Evolutionary conservation across 2,329 filamentous ascomycete genomes (phyloP).

Genomic region (Immersiporthe knoxdaviesiana): DNA sequence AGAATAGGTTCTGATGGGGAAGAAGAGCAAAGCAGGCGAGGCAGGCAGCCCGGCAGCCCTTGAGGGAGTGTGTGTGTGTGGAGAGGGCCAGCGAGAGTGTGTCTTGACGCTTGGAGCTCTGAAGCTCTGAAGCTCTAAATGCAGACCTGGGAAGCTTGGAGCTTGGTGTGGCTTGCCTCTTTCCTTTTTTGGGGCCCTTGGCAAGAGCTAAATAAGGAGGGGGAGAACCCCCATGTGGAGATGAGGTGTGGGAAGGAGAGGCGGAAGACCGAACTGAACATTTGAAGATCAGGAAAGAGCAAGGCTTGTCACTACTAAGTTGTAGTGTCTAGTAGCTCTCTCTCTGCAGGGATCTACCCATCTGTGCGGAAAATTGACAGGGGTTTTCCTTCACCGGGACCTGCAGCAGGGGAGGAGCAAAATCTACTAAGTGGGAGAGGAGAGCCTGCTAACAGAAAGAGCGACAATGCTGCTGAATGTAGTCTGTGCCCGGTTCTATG

Average conservation of each 20-base stretch:
- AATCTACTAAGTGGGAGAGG: not conserved
- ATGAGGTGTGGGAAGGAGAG: not conserved
- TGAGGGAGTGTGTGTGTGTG: no score
- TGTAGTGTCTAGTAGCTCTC: not conserved
- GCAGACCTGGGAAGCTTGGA: no score
- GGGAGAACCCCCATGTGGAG: not conserved
- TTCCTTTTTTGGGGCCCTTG: not conserved
- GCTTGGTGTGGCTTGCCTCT: not conserved
- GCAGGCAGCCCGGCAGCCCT: no score
- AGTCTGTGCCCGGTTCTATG: not conserved
- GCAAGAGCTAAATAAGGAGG: not conserved
- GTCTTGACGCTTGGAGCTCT: no score
- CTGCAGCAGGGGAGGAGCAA: not conserved
- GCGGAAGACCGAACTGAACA: not conserved
- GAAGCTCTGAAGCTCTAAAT: not conserved
- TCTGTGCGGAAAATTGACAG: not conserved
- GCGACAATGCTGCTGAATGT: not conserved
- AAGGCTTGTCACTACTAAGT: no score
- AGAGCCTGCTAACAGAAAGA: not conserved
- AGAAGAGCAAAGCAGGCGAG: no score
- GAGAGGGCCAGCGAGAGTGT: no score
- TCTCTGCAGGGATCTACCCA: conserved; percentile 2
- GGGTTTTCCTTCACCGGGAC: not conserved
- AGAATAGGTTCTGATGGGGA: not conserved
- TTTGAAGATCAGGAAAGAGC: not conserved